Evolutionary conservation across 202 grass and related monocot genomes (phyloP).

Genomic region (Miscanthus sacchariflorus): DNA sequence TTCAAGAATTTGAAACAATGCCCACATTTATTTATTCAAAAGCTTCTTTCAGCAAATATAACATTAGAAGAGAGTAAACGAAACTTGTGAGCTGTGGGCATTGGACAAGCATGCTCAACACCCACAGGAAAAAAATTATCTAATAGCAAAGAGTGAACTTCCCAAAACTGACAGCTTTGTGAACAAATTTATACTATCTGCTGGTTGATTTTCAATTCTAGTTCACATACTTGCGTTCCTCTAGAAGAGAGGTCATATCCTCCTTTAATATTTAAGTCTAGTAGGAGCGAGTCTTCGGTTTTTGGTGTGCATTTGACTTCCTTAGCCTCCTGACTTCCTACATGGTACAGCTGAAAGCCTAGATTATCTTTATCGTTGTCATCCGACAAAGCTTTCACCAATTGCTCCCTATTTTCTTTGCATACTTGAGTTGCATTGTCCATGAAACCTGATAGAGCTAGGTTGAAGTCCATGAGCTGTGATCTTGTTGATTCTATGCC

Average conservation of each 20-base stretch:
- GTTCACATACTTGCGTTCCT: slow-evolving; percentile 52
- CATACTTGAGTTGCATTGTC: slow-evolving; percentile 46
- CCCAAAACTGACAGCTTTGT: slow-evolving; percentile 45
- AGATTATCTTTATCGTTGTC: slow-evolving; percentile 54
- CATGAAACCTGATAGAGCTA: slow-evolving; percentile 60
- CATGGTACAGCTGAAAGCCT: slow-evolving; percentile 49
- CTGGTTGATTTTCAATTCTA: slow-evolving; percentile 68
- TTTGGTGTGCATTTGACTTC: slow-evolving; percentile 50
- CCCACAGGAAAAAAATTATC: slow-evolving; percentile 11
- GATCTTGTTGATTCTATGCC: slow-evolving; percentile 48
- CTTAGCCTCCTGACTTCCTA: slow-evolving; percentile 44
- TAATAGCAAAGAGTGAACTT: slow-evolving; percentile 49
- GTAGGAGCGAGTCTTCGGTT: slow-evolving; percentile 47
- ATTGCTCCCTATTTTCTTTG: slow-evolving; percentile 50
- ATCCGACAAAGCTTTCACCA: slow-evolving; percentile 46
- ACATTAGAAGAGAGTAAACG: slow-evolving; percentile 30
- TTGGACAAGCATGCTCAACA: slow-evolving; percentile 30
- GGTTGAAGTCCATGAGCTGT: slow-evolving; percentile 62
- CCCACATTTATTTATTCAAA: slow-evolving; percentile 27
- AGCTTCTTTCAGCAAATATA: slow-evolving; percentile 38
- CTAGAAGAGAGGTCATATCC: slow-evolving; percentile 65
- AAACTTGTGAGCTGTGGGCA: slow-evolving; percentile 44
- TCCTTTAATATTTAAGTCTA: slow-evolving; percentile 92
- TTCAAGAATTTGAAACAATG: slow-evolving; percentile 26
- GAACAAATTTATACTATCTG: slow-evolving; percentile 51